Conservation (phyloP, 164 flowering plant species). For the Liquidambar formosana region DNA sequence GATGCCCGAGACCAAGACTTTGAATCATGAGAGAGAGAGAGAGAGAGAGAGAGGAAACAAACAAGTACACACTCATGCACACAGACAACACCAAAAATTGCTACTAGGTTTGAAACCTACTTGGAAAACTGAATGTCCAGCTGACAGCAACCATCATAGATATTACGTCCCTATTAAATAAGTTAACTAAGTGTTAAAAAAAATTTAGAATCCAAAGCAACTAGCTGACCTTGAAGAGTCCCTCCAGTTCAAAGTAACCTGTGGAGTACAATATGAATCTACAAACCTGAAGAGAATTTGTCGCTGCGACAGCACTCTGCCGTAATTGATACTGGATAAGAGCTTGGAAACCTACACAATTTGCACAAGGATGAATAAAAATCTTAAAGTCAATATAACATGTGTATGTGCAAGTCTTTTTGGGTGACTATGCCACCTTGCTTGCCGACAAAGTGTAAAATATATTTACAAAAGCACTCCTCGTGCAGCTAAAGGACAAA, state of each 20-base stretch:
- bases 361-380: constrained; percentile 4
- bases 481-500: neutral
- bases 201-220: constrained; percentile 5
- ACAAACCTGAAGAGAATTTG: constrained; percentile 80
- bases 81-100: neutral
- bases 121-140: constrained; percentile 96
- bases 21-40: no score
- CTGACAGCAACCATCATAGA: constrained; percentile 99
- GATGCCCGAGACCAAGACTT: no score
- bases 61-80: neutral
- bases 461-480: neutral
- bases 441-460: neutral
- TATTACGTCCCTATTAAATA: constrained; percentile 79
- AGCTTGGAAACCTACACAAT: constrained; percentile 85
- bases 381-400: neutral
- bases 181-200: constrained; percentile 4
- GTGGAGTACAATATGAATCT: neutral
- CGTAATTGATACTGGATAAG: constrained; percentile 81
- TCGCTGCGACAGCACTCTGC: constrained; percentile 81
- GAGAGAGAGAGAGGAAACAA: no score
- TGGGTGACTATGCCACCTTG: neutral
- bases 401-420: neutral
- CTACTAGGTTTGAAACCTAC: constrained; percentile 39
- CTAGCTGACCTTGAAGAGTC: neutral
- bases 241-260: neutral